These are phyloP conservation scores for Hymenoscyphus fructigenus DNA, from an alignment of 2,329 filamentous ascomycete genomes.

Conservation along the genomic window DNA sequence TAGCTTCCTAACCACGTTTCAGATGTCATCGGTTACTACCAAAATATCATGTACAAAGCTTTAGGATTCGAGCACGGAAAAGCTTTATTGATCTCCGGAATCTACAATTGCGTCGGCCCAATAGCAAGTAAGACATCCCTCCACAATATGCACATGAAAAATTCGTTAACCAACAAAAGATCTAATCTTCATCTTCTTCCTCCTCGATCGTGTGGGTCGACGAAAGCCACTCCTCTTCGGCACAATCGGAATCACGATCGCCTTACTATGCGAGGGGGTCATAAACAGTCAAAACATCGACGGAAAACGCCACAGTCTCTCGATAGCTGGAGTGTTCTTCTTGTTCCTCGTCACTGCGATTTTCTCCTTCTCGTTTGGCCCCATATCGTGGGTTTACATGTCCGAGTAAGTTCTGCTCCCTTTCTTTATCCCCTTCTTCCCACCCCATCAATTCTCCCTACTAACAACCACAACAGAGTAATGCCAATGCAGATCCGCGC, in stretches of 20 bases:
- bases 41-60: slow-evolving; percentile 56
- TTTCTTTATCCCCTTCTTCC: slow-evolving; percentile 48
- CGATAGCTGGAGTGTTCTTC: slow-evolving; percentile 63
- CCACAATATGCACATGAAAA: neutral
- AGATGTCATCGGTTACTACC: slow-evolving; percentile 63
- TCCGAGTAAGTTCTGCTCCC: slow-evolving; percentile 17
- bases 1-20: slow-evolving; percentile 6
- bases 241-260: slow-evolving; percentile 53
- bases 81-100: slow-evolving; percentile 55
- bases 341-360: slow-evolving; percentile 61
- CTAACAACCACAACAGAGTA: slow-evolving; percentile 38
- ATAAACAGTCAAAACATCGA: slow-evolving; percentile 53
- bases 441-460: neutral
- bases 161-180: slow-evolving; percentile 38
- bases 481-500: slow-evolving; percentile 66
- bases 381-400: slow-evolving; percentile 47
- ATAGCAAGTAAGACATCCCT: slow-evolving; percentile 36
- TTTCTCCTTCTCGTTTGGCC: slow-evolving; percentile 59
- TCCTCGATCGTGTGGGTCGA: slow-evolving; percentile 54
- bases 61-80: slow-evolving; percentile 55
- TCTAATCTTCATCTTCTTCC: slow-evolving; percentile 58
- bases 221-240: slow-evolving; percentile 54
- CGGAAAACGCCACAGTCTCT: slow-evolving; percentile 45
- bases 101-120: slow-evolving; percentile 61
- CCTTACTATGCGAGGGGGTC: slow-evolving; percentile 58